Conservation (phyloP, 192 early-diverging fungal species). For the Chytriomyces confervae region DNA sequence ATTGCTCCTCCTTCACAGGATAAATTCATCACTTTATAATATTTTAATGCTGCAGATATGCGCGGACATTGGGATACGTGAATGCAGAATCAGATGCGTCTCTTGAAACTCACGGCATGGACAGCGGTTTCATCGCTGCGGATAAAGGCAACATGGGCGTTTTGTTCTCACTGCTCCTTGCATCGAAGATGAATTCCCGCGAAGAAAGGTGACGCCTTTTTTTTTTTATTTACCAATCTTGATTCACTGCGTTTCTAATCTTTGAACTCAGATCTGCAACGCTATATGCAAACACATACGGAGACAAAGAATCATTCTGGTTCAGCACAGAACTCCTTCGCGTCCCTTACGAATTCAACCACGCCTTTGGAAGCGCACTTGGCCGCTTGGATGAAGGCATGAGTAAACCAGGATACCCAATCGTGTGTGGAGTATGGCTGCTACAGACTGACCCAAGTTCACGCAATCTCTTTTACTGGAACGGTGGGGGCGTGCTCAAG, state of each 20-base stretch:
- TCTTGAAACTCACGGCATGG: background rate
- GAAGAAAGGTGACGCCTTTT: too few relatives aligned
- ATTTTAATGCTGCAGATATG: background rate
- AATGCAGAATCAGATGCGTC: too few relatives aligned
- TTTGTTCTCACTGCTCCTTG: conserved; percentile 13
- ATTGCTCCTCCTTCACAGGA: background rate
- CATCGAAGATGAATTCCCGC: conserved; percentile 4
- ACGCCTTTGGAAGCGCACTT: conserved; percentile 54
- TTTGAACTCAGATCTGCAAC: too few relatives aligned
- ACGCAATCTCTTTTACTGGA: conserved; percentile 8
- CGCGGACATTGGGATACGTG: background rate
- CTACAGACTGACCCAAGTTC: conserved; percentile 7
- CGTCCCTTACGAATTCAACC: conserved; percentile 58
- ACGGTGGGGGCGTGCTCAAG: conserved; percentile 15
- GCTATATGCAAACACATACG: conserved; percentile 26
- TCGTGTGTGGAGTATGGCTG: conserved; percentile 11
- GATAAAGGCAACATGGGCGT: conserved; percentile 14
- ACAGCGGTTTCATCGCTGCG: conserved; percentile 5
- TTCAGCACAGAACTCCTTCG: conserved; percentile 64
- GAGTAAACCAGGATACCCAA: background rate
- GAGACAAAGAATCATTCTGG: conserved; percentile 79
- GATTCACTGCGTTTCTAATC: too few relatives aligned
- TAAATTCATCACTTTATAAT: background rate
- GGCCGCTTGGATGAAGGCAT: conserved; percentile 48
- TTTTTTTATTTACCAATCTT: too few relatives aligned